A percentile compares a stretch with the other conserved stretches of the same genome.
These are phyloP conservation scores for Thraustochytrium striatum DNA, from an alignment of 352 stramenopile species.

Conservation along the genomic window DNA sequence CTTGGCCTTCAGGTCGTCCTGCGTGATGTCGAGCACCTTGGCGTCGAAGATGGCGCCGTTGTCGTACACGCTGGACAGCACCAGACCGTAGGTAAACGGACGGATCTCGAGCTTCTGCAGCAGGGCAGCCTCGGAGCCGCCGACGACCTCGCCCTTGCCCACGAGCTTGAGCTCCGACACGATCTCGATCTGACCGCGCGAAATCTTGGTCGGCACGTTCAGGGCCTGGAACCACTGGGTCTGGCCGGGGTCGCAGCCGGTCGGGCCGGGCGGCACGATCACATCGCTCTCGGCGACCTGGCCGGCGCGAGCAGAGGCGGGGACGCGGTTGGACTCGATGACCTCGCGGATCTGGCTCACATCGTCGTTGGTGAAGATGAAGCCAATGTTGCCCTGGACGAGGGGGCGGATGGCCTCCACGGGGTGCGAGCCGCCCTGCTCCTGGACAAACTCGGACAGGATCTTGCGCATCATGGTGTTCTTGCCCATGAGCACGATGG, in stretches of 20 bases:
- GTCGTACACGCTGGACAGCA: constrained; percentile 94
- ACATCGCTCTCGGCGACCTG: constrained; percentile 90
- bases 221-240: constrained; percentile 99
- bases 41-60: constrained; percentile 97
- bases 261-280: constrained; percentile 91
- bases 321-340: constrained; percentile 81
- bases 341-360: constrained; percentile 67
- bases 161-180: constrained; percentile 91
- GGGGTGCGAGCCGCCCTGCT: constrained; percentile 88
- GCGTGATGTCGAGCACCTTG: constrained; percentile 95
- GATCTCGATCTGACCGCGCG: constrained; percentile 99
- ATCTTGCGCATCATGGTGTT: constrained; percentile 99
- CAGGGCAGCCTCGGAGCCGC: constrained; percentile 94
- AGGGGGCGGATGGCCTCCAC: constrained; percentile 76
- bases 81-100: constrained; percentile 97
- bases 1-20: constrained; percentile 91
- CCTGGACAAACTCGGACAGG: constrained; percentile 91
- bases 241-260: constrained; percentile 97
- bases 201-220: constrained; percentile 99
- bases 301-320: constrained; percentile 92
- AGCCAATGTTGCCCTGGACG: constrained; percentile 95
- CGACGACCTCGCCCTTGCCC: constrained; percentile 91
- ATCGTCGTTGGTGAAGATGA: constrained; percentile 99
- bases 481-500: constrained; percentile 98
- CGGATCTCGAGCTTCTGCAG: constrained; percentile 98